Conservation (phyloP, 2,329 filamentous ascomycete genomes). For the Knoxdaviesia capensis region DNA sequence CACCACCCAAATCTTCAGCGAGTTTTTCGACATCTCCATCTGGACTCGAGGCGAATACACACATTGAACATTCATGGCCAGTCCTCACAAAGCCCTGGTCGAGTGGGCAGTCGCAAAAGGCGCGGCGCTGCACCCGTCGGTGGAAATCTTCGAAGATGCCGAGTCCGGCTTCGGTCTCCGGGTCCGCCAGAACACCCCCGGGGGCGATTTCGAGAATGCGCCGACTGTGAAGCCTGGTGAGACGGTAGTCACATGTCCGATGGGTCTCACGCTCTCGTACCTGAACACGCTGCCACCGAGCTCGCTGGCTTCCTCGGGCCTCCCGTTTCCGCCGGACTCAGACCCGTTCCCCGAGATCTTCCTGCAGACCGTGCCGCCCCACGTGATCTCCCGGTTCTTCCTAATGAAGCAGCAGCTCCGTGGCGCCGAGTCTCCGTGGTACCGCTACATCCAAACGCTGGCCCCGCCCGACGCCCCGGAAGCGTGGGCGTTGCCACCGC, state of each 20-base stretch:
- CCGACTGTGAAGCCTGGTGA: slow-evolving; percentile 15
- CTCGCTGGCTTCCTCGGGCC: no score
- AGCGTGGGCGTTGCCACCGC: slow-evolving; percentile 36
- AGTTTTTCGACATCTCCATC: no score
- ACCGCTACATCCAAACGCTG: slow-evolving; percentile 43
- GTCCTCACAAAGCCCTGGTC: slow-evolving; percentile 14
- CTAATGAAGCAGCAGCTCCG: slow-evolving; percentile 46
- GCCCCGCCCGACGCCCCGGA: slow-evolving; percentile 35
- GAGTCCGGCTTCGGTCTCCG: slow-evolving; percentile 33
- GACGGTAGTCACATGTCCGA: slow-evolving; percentile 29
- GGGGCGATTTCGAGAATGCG: no score
- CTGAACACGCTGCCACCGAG: slow-evolving; percentile 25
- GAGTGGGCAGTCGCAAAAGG: slow-evolving; percentile 26
- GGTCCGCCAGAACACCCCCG: slow-evolving; percentile 15
- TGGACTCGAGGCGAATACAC: no score
- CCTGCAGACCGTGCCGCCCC: slow-evolving; percentile 26
- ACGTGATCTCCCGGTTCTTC: slow-evolving; percentile 47
- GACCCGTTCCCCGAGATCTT: slow-evolving; percentile 26
- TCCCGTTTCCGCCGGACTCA: slow-evolving; percentile 3
- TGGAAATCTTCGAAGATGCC: slow-evolving; percentile 31
- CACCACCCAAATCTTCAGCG: no score
- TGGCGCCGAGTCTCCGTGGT: slow-evolving; percentile 41
- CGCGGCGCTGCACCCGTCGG: slow-evolving; percentile 24
- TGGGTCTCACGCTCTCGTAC: slow-evolving; percentile 35
- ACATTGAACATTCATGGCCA: no score